Evolutionary conservation across 2,329 filamentous ascomycete genomes (phyloP).

Genomic region (Aspergillus caelatus): DNA sequence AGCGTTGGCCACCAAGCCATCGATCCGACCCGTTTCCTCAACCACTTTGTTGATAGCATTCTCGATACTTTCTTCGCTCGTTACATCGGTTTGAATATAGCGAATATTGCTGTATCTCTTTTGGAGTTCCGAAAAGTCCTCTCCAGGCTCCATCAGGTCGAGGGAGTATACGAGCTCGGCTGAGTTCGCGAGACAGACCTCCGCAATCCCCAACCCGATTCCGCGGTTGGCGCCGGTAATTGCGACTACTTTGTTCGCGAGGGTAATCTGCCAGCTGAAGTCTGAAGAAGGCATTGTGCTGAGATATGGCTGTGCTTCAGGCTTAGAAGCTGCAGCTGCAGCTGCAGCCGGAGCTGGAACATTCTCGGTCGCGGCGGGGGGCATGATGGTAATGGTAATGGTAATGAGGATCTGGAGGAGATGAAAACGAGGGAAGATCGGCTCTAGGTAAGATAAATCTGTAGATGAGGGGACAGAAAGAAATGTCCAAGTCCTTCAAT

Average conservation of each 20-base stretch:
- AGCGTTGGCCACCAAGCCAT: constrained; percentile 49
- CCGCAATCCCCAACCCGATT: constrained; percentile 51
- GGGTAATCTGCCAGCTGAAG: constrained; percentile 42
- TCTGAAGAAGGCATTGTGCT: not conserved
- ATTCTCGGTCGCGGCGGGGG: not conserved
- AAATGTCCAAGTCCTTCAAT: not conserved
- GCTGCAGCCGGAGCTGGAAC: not conserved
- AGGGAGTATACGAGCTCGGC: constrained; percentile 45
- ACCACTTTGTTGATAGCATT: constrained; percentile 46
- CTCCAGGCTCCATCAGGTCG: constrained; percentile 40
- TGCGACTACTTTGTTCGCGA: constrained; percentile 41
- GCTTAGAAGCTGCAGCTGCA: not conserved
- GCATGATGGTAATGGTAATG: not conserved
- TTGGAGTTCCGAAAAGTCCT: constrained; percentile 37
- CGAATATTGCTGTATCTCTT: constrained; percentile 48
- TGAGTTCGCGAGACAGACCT: constrained; percentile 50
- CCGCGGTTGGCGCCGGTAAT: constrained; percentile 42
- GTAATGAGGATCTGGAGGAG: not conserved
- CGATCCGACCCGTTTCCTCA: constrained; percentile 40
- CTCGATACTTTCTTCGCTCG: constrained; percentile 44
- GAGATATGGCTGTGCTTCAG: not conserved
- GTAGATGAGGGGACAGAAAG: not conserved
- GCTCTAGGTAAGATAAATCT: not conserved
- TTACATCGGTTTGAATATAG: constrained; percentile 52
- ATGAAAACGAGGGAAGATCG: not conserved